These are phyloP conservation scores for Candida michaelii DNA, from an alignment of 805 yeast species.

Conservation along the genomic window DNA sequence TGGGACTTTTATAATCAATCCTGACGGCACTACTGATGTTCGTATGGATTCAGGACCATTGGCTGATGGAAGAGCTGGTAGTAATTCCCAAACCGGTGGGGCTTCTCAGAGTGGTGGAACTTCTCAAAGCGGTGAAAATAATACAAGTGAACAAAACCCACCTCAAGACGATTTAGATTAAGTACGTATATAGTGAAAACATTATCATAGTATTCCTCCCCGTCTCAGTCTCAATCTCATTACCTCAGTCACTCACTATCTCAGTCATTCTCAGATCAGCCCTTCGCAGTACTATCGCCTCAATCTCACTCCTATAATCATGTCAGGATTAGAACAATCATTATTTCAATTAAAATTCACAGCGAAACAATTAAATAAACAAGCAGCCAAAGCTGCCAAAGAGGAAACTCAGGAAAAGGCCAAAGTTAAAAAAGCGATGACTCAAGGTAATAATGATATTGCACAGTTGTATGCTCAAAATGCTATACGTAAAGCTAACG, in stretches of 20 bases:
- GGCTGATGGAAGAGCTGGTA: too few relatives aligned
- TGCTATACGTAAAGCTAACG: slow-evolving; percentile 89
- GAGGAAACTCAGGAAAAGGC: slow-evolving; percentile 87
- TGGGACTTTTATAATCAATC: not conserved
- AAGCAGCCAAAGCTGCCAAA: slow-evolving; percentile 85
- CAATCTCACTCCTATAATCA: too few relatives aligned
- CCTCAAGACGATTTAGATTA: slow-evolving; percentile 10
- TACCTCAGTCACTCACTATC: too few relatives aligned
- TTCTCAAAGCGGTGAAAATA: too few relatives aligned
- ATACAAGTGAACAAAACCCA: not conserved
- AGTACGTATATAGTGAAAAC: not conserved
- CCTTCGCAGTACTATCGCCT: too few relatives aligned
- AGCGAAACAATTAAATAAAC: slow-evolving; percentile 87
- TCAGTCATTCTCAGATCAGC: too few relatives aligned
- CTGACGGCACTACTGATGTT: not conserved
- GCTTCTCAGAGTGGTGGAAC: too few relatives aligned
- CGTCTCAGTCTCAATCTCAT: too few relatives aligned
- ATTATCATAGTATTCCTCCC: not conserved
- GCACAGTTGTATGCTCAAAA: slow-evolving; percentile 94
- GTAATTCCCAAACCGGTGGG: too few relatives aligned
- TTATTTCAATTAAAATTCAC: slow-evolving; percentile 78
- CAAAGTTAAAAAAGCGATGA: slow-evolving; percentile 84
- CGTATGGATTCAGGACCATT: not conserved
- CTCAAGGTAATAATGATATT: slow-evolving; percentile 84
- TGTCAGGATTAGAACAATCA: slow-evolving; percentile 50